phyloP scores from a whole-genome alignment of 176 grass and related monocot genomes.

The Bonia amplexicaulis region DNA sequence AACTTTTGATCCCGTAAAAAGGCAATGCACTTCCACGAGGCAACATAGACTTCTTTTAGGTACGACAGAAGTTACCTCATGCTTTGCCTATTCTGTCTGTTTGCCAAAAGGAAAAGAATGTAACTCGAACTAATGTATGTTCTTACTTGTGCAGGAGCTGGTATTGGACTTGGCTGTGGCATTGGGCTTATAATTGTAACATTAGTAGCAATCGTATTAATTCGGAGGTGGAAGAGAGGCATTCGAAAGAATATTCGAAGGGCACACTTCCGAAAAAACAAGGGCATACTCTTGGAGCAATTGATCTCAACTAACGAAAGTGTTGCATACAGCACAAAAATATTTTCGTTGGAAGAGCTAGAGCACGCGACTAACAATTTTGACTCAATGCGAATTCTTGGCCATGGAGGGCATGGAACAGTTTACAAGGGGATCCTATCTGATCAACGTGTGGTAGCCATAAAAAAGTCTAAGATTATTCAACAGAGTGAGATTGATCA shows the following conservation, averaged over 20 bases:
- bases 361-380: conserved; percentile 54
- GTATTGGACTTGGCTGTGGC: conserved; percentile 31
- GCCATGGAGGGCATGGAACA: conserved; percentile 50
- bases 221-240: conserved; percentile 23
- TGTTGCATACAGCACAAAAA: conserved; percentile 35
- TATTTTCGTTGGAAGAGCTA: conserved; percentile 49
- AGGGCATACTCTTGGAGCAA: conserved; percentile 31
- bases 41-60: conserved; percentile 23
- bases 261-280: conserved; percentile 33
- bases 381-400: conserved; percentile 23
- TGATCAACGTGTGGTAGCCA: conserved; percentile 37
- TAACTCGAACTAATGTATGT: too few species aligned
- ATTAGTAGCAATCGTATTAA: not conserved
- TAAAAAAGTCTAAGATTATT: conserved; percentile 50
- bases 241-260: conserved; percentile 26
- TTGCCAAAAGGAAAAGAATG: too few species aligned
- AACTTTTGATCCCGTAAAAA: conserved; percentile 24
- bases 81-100: not conserved
- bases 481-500: conserved; percentile 46
- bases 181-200: conserved; percentile 34
- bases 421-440: conserved; percentile 49
- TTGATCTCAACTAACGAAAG: conserved; percentile 18
- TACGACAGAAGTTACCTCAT: not conserved
- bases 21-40: conserved; percentile 22
- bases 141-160: not conserved